Evolutionary conservation across 1,284 basidiomycete genomes (phyloP).

Genomic region (Ceratobasidium sp.): DNA sequence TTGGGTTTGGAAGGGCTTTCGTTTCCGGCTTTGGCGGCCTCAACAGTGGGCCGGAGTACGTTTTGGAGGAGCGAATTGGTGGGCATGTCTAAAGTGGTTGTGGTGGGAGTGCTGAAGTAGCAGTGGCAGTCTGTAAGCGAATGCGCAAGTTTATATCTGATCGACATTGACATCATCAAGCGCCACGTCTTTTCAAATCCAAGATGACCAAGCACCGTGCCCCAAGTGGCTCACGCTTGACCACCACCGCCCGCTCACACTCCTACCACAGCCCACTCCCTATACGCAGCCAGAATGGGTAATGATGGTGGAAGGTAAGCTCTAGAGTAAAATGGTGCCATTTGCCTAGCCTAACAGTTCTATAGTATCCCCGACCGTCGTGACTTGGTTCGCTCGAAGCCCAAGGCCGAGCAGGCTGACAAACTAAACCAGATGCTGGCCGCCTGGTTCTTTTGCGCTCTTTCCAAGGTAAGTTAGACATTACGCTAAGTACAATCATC

Average conservation of each 20-base stretch:
- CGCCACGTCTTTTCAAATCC: conserved; percentile 19
- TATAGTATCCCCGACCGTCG: conserved; percentile 81
- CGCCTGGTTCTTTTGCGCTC: conserved; percentile 90
- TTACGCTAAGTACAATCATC: neutral
- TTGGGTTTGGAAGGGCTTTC: conserved; percentile 56
- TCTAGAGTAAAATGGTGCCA: neutral
- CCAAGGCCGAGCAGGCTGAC: conserved; percentile 86
- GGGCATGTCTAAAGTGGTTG: conserved; percentile 18
- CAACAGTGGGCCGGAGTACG: conserved; percentile 69
- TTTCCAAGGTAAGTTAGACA: conserved; percentile 80
- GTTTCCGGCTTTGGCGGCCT: conserved; percentile 61
- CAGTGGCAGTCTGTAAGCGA: neutral
- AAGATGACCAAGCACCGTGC: conserved; percentile 31
- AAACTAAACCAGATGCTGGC: conserved; percentile 86
- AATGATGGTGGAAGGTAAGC: conserved; percentile 74
- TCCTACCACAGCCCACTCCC: neutral
- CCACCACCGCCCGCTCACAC: conserved; percentile 34
- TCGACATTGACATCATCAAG: conserved; percentile 38
- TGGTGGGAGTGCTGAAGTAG: neutral
- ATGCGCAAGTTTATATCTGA: conserved; percentile 23
- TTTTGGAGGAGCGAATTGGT: conserved; percentile 67
- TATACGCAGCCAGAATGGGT: conserved; percentile 64
- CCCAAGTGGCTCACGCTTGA: conserved; percentile 39
- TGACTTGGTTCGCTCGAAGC: conserved; percentile 78
- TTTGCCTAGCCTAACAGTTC: conserved; percentile 9